Percentiles rank a stretch among this genome's conserved stretches.
These are phyloP conservation scores for Didymella glomerata DNA, from an alignment of 2,329 filamentous ascomycete genomes.

Conservation along the genomic window DNA sequence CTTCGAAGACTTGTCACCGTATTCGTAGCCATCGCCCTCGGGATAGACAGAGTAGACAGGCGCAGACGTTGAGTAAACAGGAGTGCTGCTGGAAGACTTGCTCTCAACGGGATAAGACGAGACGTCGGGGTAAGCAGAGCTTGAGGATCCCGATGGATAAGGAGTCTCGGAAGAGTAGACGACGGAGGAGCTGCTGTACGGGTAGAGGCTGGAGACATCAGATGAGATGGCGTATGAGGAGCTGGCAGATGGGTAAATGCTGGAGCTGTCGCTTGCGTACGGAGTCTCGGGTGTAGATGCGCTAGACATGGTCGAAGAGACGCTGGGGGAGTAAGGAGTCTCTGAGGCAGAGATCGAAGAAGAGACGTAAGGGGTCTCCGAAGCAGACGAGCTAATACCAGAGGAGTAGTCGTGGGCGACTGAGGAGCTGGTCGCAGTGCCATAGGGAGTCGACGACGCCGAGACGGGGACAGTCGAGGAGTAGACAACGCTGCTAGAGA, in stretches of 20 bases:
- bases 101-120: conserved; percentile 3
- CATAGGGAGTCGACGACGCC: background rate
- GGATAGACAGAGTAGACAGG: conserved; percentile 19
- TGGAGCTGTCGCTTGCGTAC: conserved; percentile 5
- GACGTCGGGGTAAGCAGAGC: conserved; percentile 12
- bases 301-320: conserved; percentile 8
- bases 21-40: conserved; percentile 4
- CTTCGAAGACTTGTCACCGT: conserved; percentile 4
- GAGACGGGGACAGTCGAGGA: conserved; percentile 3
- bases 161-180: conserved; percentile 6
- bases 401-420: background rate
- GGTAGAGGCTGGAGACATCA: conserved; percentile 1
- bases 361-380: background rate
- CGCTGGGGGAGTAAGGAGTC: background rate
- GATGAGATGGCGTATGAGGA: conserved; percentile 6
- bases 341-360: conserved; percentile 6
- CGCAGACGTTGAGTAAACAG: conserved; percentile 18
- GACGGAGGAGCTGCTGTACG: conserved; percentile 7
- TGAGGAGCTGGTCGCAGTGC: conserved; percentile 5
- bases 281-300: conserved; percentile 7
- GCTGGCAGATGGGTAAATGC: conserved; percentile 3
- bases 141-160: conserved; percentile 6
- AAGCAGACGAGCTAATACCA: background rate
- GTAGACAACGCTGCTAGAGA: conserved; percentile 7
- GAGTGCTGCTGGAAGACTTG: conserved; percentile 14